Evolutionary conservation across 805 yeast genomes (phyloP), one percentile per base, ranked within the genome.

Genomic region (Kodamaea neixiangensis): DNA sequence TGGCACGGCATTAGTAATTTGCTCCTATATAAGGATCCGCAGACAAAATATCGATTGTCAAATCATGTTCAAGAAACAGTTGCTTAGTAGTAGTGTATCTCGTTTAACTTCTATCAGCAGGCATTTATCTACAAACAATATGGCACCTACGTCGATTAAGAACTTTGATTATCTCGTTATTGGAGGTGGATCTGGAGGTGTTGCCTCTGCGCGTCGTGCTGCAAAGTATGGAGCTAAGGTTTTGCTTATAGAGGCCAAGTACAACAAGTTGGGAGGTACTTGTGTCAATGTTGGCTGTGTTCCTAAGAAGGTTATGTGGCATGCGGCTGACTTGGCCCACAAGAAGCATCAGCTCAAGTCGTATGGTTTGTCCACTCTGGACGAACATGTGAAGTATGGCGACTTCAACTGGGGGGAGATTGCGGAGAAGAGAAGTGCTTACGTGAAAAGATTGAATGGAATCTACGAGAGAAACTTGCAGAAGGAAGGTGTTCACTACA

Each of bases 241-340:
- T 1, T 75, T 92, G 48, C 64, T 94, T 17, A 78, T 94, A 48
- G 99, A 94, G 70, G 82, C 89, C 38, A 81, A 83, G 48, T 85
- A 77, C 56, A 58, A 69, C 47, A 70, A 68, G 60, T 79, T 94
- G 71, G 99, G 99, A 52, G 99, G 99, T 22, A 94, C 99, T 39
- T 94, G 99, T 80, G 99, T 94, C 55, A 94, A 94, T 67, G 98
- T 93, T 41, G 99, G 99, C 17, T 94, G 99, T 78, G 99, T 94
- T 45, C 99, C 99, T 44, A 94, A 94, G 78, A 94, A 94, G 68
- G 90, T 94, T 43, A 92, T 94, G 97, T 94, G 99, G 99, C 86
- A 92, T 61, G 97, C 97, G 9, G 85, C 94, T 25, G 97, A 92
- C 61, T 71, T 89, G 67, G 97, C 97, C 15, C 80, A 81, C 55